phyloP scores from a whole-genome alignment of 768 basidiomycete genomes.

The Termitomyces titanicus region DNA sequence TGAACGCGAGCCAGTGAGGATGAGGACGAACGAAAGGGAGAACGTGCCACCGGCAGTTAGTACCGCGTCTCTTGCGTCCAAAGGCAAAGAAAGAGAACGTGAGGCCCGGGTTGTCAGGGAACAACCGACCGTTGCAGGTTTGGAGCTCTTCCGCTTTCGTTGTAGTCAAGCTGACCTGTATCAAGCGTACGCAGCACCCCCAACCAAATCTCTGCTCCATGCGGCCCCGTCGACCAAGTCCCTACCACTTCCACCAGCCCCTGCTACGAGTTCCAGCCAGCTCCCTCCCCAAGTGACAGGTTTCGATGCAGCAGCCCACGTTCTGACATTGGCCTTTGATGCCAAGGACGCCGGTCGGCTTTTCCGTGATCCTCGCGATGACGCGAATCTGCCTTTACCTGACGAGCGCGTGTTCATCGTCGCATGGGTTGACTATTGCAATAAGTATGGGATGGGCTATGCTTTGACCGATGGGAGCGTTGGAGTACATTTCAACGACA shows the following conservation, averaged over 20 bases:
- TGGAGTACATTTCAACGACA: constrained; percentile 96
- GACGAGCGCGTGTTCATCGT: constrained; percentile 88
- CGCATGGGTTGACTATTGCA: constrained; percentile 99
- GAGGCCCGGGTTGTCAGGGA: constrained; percentile 6
- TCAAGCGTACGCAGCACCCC: not conserved
- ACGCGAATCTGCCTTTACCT: constrained; percentile 40
- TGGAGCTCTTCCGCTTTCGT: not conserved
- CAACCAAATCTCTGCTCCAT: constrained; percentile 11
- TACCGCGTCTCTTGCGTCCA: constrained; percentile 6
- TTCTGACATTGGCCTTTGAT: constrained; percentile 59
- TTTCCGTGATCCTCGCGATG: constrained; percentile 64
- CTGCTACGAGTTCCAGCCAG: constrained; percentile 1
- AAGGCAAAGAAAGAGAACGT: constrained; percentile 11
- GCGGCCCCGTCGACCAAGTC: constrained; percentile 8
- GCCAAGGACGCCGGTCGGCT: constrained; percentile 57
- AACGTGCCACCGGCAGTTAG: constrained; percentile 21
- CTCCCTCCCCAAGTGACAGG: constrained; percentile 36
- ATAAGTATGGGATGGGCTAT: constrained; percentile 99
- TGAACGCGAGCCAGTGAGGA: constrained; percentile 20
- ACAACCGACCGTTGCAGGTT: constrained; percentile 5
- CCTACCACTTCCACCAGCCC: constrained; percentile 14
- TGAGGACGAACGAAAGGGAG: constrained; percentile 26
- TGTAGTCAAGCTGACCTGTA: not conserved
- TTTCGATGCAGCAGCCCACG: constrained; percentile 62
- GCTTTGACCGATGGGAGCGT: constrained; percentile 93